Evolutionary conservation across 306 rosid species (phyloP), one percentile per base, ranked within the genome.

Genomic region (Cucurbita pepo): DNA sequence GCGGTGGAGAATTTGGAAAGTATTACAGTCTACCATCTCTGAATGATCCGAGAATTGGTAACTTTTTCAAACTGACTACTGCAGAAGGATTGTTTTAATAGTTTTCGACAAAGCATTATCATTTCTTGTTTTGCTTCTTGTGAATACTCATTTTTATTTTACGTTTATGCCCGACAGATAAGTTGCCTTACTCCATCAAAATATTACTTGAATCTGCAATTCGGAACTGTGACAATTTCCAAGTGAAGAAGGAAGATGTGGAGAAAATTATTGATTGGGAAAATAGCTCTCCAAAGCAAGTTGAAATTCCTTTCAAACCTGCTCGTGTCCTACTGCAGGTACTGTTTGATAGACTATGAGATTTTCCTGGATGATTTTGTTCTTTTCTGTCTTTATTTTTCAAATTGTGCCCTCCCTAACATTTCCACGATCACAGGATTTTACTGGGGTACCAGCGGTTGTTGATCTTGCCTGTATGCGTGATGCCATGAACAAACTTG

Each of bases 401-500:
- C 18, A 43, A 65, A 10, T 43, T 63, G 14, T 62, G 58, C 65
- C 25, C 36, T 65, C 64, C 52, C 78, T 69, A 37, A 62, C 60
- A 15, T 22, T 72, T 61, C 71, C 48, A 43, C 60, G 16, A 36
- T 55, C 56, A n/a, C 83, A 92, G 98, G 98, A 90, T 82, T 90
- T 88, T 78, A 92, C 96, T 4, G 98, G 96, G 73, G 98, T 92
- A 19, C 98, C 98, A 18, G 93, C 93, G 52, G 90, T 92, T 76
- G 96, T 92, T 51, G 98, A 92, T 79, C 89, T 92, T 55, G 96
- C 98, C 56, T 90, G 95, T 61, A 92, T 92, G 98, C 95, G 96
- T 38, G 96, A 92, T 62, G 98, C 98, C 72, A 87, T 92, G 98
- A 92, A 90, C 86, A 88, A 79, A 60, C 96, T 92, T 62, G 96